Percentiles rank a stretch among this genome's conserved stretches.
These are phyloP conservation scores for Skeletonema tropicum DNA, from an alignment of 108 stramenopile genomes.

Conservation along the genomic window DNA sequence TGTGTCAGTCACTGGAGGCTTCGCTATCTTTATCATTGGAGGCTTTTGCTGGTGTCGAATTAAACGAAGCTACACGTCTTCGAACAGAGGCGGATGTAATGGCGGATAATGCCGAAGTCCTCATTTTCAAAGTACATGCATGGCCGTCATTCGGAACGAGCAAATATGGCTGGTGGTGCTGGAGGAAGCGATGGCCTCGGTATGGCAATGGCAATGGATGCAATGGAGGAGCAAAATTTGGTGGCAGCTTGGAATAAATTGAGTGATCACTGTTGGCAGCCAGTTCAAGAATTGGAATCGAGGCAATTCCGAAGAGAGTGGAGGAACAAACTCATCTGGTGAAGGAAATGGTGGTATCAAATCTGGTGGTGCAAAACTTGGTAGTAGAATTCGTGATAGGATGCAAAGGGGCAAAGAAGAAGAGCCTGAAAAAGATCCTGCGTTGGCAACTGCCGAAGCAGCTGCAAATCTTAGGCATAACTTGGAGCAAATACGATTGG, in stretches of 20 bases:
- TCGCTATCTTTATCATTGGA: conserved; percentile 77
- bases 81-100: conserved; percentile 66
- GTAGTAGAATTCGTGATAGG: conserved; percentile 18
- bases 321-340: conserved; percentile 3
- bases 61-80: conserved; percentile 60
- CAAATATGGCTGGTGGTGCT: conserved; percentile 35
- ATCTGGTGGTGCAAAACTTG: conserved; percentile 42
- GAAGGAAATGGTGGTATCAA: conserved; percentile 27
- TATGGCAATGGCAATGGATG: conserved; percentile 25
- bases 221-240: conserved; percentile 36
- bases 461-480: conserved; percentile 77
- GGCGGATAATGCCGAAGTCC: conserved; percentile 77
- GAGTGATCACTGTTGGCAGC: conserved; percentile 76
- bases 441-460: conserved; percentile 44
- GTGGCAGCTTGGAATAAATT: conserved; percentile 74
- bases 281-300: conserved; percentile 57
- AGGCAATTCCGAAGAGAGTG: conserved; percentile 16
- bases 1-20: conserved; percentile 78
- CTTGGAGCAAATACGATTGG: conserved; percentile 78
- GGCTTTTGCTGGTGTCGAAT: conserved; percentile 66
- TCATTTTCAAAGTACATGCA: conserved; percentile 77
- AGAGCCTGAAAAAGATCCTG: conserved; percentile 49
- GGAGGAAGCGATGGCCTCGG: conserved; percentile 23
- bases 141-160: conserved; percentile 68
- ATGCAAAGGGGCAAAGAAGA: conserved; percentile 23